Base-by-base conservation (phyloP, 2,329 filamentous ascomycete genomes). In the Mariannaea elegans region DNA sequence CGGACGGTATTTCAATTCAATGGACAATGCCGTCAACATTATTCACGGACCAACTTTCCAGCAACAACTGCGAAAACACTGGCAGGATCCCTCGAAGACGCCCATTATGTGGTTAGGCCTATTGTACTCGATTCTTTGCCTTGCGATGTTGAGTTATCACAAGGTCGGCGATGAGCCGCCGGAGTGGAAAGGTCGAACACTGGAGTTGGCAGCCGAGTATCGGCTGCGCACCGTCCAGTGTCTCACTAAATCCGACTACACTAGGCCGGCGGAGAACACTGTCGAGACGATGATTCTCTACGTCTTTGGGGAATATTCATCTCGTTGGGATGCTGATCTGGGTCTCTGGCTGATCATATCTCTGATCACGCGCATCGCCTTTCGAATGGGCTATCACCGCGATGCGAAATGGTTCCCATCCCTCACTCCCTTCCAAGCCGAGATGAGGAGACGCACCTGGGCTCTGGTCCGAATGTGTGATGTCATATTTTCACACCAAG, bases 21-120 rank as follows among this genome's bases (percentile, higher is more conserved):
- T 88, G 77, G 87, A 90, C 64, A 86, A 86, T 36, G 83, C 85
- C n/a, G 86, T 88, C 73, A 89, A 87, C 72, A 88, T 95, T 65
- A 85, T 95, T 49, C 92, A 96, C 71, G 89, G 89, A 0, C 94
- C 93, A 10, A 94, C 92, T 0, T 97, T 97, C 70, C 88, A 94
- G 71, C 86, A 90, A 69, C 86, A 91, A 74, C 80, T 92, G 5
- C 81, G 81, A 24, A 76, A 74, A 7, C 85, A 89, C 71, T 94
- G 91, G 91, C 79, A 88, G 69, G 87, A 90, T 68, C 91, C 92
- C 0, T 84, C 84, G 13, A 90, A 90, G 66, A 89, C 90, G 4
- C 85, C 88, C 1, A 81, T 93, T 58, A 90, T 92, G 78, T 95
- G 92, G 91, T 77, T 95, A 13, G 92, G 90, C 1, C 75, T 94